Percentiles rank a stretch among this genome's conserved stretches.
Evolutionary conservation across 306 rosid species (phyloP).

Genomic region (Trifolium pratense): DNA sequence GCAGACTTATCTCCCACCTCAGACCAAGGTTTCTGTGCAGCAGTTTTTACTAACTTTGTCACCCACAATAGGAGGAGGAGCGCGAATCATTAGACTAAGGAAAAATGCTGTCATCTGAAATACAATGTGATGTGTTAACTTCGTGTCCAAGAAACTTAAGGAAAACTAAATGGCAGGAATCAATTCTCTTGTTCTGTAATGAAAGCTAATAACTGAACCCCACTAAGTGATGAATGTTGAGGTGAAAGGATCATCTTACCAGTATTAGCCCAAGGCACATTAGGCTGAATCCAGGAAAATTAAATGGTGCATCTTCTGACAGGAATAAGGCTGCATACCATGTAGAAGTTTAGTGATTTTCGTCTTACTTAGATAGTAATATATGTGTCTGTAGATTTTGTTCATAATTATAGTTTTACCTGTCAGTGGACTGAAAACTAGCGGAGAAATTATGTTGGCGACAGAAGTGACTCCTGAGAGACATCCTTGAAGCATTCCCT

Average conservation of each 20-base stretch:
- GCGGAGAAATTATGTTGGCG: slow-evolving; percentile 76
- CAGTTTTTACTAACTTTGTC: slow-evolving; percentile 35
- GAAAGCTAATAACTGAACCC: background rate
- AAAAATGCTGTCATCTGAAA: slow-evolving; percentile 75
- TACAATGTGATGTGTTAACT: slow-evolving; percentile 31
- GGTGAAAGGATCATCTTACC: slow-evolving; percentile 49
- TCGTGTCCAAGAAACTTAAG: slow-evolving; percentile 17
- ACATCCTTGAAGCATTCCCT: slow-evolving; percentile 96
- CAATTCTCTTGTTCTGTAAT: background rate
- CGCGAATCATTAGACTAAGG: slow-evolving; percentile 64
- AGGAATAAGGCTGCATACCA: slow-evolving; percentile 69
- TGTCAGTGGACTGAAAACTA: slow-evolving; percentile 82
- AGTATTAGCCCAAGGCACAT: slow-evolving; percentile 66
- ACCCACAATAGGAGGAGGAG: slow-evolving; percentile 47
- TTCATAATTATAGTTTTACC: slow-evolving; percentile 48
- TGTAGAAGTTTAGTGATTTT: slow-evolving; percentile 16
- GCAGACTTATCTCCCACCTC: slow-evolving; percentile 16
- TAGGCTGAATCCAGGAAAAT: slow-evolving; percentile 88
- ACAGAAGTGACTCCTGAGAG: slow-evolving; percentile 77
- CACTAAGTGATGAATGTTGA: slow-evolving; percentile 6
- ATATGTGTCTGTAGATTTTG: slow-evolving; percentile 1
- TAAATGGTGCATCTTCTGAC: slow-evolving; percentile 81
- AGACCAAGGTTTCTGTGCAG: slow-evolving; percentile 51
- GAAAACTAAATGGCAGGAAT: no score
- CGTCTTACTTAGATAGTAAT: background rate